These are phyloP conservation scores for Sherardia arvensis DNA, from an alignment of 257 asterid species.

Conservation along the genomic window DNA sequence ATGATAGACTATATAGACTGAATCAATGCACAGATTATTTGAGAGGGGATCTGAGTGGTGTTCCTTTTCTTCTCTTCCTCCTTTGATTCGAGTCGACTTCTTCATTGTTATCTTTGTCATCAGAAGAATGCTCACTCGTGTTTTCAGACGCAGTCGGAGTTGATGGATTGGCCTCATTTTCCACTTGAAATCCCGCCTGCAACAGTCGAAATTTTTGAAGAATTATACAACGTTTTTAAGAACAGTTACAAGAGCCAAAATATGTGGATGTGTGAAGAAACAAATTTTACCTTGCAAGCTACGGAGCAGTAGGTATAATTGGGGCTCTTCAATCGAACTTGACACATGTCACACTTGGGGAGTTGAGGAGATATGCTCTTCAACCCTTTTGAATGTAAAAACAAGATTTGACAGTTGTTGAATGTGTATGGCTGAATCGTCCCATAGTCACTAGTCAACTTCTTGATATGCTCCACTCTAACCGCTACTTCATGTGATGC, in stretches of 20 bases:
- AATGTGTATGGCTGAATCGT: background rate
- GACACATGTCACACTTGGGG: background rate
- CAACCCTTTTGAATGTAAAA: background rate
- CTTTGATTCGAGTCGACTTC: background rate
- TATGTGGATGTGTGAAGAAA: background rate
- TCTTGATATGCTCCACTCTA: background rate
- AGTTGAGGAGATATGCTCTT: background rate
- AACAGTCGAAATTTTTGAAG: background rate
- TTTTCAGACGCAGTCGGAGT: too few relatives aligned
- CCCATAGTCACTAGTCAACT: background rate
- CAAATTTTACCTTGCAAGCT: slow-evolving; percentile 3
- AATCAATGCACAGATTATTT: background rate
- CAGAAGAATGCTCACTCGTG: background rate
- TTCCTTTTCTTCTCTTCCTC: slow-evolving; percentile 1
- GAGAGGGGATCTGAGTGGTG: background rate
- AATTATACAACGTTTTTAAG: background rate
- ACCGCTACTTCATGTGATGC: background rate
- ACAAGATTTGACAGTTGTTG: background rate
- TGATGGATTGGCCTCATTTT: background rate
- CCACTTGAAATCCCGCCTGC: background rate
- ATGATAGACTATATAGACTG: too few relatives aligned
- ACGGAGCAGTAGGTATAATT: background rate
- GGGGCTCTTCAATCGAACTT: background rate
- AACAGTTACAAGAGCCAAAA: background rate
- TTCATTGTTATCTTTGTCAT: background rate